Evolutionary conservation across 1,139 yeast genomes (phyloP).

Genomic region (Suhomyces chickasaworum): DNA sequence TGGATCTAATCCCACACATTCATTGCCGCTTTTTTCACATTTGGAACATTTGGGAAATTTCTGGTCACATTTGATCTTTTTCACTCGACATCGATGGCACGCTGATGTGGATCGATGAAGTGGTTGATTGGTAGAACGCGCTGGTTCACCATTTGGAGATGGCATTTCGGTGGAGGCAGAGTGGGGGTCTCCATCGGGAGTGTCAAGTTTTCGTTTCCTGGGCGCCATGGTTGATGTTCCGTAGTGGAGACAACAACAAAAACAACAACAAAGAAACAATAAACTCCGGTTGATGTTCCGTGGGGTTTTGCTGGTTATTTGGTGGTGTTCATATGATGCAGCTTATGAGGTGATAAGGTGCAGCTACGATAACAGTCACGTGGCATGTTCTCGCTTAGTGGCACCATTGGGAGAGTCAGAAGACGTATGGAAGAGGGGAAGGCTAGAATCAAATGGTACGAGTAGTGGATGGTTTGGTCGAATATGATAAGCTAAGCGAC

Average conservation of each 20-base stretch:
- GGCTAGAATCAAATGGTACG: too few relatives aligned
- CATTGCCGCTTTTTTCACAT: conserved; percentile 67
- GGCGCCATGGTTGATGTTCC: conserved; percentile 1
- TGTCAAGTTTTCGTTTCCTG: conserved; percentile 6
- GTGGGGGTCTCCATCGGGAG: background rate
- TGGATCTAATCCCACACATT: conserved; percentile 83
- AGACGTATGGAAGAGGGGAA: too few relatives aligned
- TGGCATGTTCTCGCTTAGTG: background rate
- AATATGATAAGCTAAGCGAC: too few relatives aligned
- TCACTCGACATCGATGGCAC: conserved; percentile 77
- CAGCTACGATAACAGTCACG: background rate
- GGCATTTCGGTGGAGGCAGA: background rate
- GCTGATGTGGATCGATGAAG: conserved; percentile 66
- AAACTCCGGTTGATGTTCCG: background rate
- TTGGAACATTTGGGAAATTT: conserved; percentile 75
- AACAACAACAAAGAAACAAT: too few relatives aligned
- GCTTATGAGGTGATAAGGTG: background rate
- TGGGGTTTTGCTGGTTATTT: background rate
- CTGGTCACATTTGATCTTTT: conserved; percentile 84
- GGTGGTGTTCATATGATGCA: background rate
- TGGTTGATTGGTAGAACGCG: conserved; percentile 14
- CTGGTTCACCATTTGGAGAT: background rate
- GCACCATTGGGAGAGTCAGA: too few relatives aligned
- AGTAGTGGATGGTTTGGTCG: too few relatives aligned
- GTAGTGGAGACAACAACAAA: background rate